Evolutionary conservation across 305 asterid species (phyloP), one percentile per base, ranked within the genome.

Genomic region (Caryopteris hybrid): DNA sequence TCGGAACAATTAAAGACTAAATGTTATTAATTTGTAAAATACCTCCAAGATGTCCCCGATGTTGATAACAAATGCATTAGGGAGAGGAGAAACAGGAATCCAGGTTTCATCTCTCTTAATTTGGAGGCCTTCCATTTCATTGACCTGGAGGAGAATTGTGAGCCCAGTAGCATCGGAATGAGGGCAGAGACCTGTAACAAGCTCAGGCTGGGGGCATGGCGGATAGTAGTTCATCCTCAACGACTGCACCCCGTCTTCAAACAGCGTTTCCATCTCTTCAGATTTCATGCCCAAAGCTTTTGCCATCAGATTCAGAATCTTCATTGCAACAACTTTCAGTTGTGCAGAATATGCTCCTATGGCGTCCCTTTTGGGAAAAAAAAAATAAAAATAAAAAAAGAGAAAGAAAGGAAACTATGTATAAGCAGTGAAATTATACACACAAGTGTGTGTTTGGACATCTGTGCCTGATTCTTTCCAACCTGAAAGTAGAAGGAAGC

Each of bases 171-270:
- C 65, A 61, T 84, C 90, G 1, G 90, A 78, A 6, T 82, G 93
- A 34, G 90, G 85, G 43, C 65, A 64, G 22, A 86, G 72, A 10
- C 92, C 89, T 0, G 76, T 78, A 1, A 80, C 88, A 3, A 66
- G 76, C 51, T 81, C 83, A 3, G 88, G 83, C 38, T 78, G 78
- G 0, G 78, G 84, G 46, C 85, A 84, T 1, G 85, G 80, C 0
- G 89, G 89, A 17, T 84, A 81, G 33, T 75, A 84, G 43, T 84
- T 84, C 76, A 81, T 79, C 52, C 84, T 81, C 81, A 81, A 69
- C 4, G 75, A 2, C 33, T 84, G 88, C 59, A 6, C 10, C 33
- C 81, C 84, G 33, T 74, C 78, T 1, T 25, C 82, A 22, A 77
- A 81, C 4, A 80, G 5, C 5, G 16, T 18, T 2, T 10, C 36